Conservation (phyloP, 2,329 filamentous ascomycete species). For the Ascochyta koolunga region DNA sequence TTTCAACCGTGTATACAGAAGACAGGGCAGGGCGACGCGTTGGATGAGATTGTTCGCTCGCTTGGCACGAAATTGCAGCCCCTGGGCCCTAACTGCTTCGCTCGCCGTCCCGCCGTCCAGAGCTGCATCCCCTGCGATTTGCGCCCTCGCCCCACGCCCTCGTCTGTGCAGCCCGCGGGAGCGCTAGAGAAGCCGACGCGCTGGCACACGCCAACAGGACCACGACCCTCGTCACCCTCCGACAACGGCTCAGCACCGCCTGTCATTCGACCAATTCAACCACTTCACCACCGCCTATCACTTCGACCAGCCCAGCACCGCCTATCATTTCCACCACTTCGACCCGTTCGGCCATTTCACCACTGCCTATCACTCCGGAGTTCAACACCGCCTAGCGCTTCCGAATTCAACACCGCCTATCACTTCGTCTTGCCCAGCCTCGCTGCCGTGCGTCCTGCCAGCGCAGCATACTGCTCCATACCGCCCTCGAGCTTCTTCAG, state of each 20-base stretch:
- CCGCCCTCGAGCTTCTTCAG: conserved; percentile 45
- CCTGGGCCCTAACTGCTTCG: conserved; percentile 28
- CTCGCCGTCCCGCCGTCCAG: conserved; percentile 15
- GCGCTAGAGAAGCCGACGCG: conserved; percentile 24
- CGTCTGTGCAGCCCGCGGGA: conserved; percentile 23
- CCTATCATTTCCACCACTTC: too few relatives aligned
- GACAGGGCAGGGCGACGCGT: conserved; percentile 29
- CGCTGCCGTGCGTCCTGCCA: conserved; percentile 40
- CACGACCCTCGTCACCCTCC: background rate
- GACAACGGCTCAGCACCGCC: background rate
- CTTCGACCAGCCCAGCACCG: conserved; percentile 27
- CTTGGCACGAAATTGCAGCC: conserved; percentile 31
- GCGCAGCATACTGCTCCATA: conserved; percentile 48
- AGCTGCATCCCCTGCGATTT: conserved; percentile 25
- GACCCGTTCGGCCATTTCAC: too few relatives aligned
- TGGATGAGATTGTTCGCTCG: conserved; percentile 8
- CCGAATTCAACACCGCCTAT: conserved; percentile 7
- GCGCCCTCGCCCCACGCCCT: conserved; percentile 21
- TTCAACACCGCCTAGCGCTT: too few relatives aligned
- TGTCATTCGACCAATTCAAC: too few relatives aligned
- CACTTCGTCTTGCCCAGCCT: conserved; percentile 25
- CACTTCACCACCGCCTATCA: too few relatives aligned
- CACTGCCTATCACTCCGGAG: too few relatives aligned
- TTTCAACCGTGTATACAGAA: background rate
- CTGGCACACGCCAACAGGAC: background rate